Evolutionary conservation across 148 eudicot species (phyloP).

Genomic region (Chenopodium album): DNA sequence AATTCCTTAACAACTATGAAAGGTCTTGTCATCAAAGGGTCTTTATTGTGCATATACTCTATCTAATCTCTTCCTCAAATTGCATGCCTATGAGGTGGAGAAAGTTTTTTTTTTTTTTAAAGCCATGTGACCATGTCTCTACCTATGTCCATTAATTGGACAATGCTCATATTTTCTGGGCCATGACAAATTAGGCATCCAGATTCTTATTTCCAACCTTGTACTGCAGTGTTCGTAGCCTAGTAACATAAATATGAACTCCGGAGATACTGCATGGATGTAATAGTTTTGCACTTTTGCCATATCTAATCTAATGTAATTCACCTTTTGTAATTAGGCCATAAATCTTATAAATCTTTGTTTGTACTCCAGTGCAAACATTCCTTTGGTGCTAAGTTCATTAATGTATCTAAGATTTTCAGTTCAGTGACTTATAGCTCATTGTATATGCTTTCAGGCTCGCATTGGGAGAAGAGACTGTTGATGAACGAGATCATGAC

Average conservation of each 20-base stretch:
- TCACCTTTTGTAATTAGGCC: not conserved
- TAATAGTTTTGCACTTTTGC: not conserved
- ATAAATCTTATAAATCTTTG: too few relatives aligned
- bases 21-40: not conserved
- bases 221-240: not conserved
- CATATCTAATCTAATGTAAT: not conserved
- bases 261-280: not conserved
- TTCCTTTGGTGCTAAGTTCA: not conserved
- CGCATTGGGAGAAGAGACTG: conserved; percentile 99
- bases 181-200: not conserved
- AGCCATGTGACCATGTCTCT: not conserved
- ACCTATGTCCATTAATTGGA: not conserved
- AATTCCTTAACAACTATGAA: not conserved
- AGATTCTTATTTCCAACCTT: not conserved
- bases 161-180: not conserved
- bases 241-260: not conserved
- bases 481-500: conserved; percentile 99
- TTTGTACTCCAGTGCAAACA: too few relatives aligned
- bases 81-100: too few relatives aligned
- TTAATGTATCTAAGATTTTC: not conserved
- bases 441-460: conserved; percentile 51
- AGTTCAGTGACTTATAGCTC: conserved; percentile 12
- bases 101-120: too few relatives aligned
- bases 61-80: too few relatives aligned
- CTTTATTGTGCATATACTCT: not conserved